These are phyloP conservation scores for Noccaea bulbosa DNA, from an alignment of 345 rosid species.

Conservation along the genomic window DNA sequence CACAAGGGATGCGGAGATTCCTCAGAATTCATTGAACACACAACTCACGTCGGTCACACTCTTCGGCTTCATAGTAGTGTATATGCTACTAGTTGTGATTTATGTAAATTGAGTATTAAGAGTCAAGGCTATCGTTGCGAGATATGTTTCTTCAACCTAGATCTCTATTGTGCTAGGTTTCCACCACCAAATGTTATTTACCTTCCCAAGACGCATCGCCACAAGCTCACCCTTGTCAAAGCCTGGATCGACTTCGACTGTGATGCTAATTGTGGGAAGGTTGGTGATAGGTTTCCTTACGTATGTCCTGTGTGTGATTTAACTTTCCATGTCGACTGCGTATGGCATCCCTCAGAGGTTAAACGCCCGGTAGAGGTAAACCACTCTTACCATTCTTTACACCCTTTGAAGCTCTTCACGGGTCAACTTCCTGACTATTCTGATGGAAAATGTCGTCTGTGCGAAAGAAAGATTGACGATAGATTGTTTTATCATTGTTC, in stretches of 20 bases:
- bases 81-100: too few species aligned
- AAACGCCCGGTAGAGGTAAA: not conserved
- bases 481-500: not conserved
- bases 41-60: too few species aligned
- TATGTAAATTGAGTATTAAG: too few species aligned
- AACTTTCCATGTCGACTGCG: not conserved
- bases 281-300: not conserved
- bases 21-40: too few species aligned
- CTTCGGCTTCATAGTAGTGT: too few species aligned
- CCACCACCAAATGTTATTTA: not conserved
- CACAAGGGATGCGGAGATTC: too few species aligned
- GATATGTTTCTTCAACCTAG: not conserved
- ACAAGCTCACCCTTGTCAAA: slow-evolving; percentile 1
- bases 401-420: not conserved
- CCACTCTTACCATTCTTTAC: not conserved
- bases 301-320: not conserved
- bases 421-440: not conserved
- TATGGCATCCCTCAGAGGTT: not conserved
- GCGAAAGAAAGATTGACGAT: not conserved
- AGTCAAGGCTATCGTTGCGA: too few species aligned
- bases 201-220: not conserved
- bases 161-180: not conserved
- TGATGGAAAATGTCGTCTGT: slow-evolving; percentile 17
- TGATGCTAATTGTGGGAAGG: not conserved
- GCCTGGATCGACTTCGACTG: not conserved